phyloP scores from a whole-genome alignment of 208 protist genomes.

The Trypanosoma avium region DNA sequence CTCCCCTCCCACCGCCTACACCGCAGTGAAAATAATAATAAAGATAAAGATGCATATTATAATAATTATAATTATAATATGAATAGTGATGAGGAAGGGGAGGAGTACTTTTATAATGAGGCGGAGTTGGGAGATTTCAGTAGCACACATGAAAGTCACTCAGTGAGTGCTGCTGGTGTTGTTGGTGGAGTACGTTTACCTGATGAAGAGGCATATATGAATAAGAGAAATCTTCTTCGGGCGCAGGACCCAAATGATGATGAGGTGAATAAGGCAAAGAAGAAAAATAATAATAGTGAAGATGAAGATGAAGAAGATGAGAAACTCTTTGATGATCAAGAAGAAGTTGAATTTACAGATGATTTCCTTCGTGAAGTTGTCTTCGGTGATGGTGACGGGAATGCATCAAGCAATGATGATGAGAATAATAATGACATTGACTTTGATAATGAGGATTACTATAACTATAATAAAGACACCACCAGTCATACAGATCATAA shows the following conservation, averaged over 20 bases:
- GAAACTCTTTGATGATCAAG: constrained; percentile 78
- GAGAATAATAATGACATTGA: too few relatives aligned
- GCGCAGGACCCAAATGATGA: constrained; percentile 26
- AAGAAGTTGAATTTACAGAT: constrained; percentile 82
- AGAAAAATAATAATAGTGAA: background rate
- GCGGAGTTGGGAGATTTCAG: too few relatives aligned
- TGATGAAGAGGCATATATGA: constrained; percentile 27
- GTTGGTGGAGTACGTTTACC: background rate
- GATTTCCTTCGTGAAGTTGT: constrained; percentile 82
- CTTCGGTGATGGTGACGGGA: constrained; percentile 42
- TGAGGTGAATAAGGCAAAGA: too few relatives aligned
- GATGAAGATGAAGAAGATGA: constrained; percentile 54
- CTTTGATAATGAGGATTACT: constrained; percentile 23
- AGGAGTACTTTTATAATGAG: too few relatives aligned
- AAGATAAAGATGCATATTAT: constrained; percentile 21
- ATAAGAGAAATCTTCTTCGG: constrained; percentile 25
- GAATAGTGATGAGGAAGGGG: constrained; percentile 10
- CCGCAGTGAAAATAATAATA: background rate
- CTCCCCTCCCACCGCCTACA: background rate
- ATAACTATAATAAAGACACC: constrained; percentile 6
- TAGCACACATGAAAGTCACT: too few relatives aligned
- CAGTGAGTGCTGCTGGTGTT: too few relatives aligned
- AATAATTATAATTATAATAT: background rate
- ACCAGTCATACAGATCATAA: constrained; percentile 11
- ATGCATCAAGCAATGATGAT: too few relatives aligned